phyloP scores from a whole-genome alignment of 106 monocot genomes.

The Cymbidium sinense region DNA sequence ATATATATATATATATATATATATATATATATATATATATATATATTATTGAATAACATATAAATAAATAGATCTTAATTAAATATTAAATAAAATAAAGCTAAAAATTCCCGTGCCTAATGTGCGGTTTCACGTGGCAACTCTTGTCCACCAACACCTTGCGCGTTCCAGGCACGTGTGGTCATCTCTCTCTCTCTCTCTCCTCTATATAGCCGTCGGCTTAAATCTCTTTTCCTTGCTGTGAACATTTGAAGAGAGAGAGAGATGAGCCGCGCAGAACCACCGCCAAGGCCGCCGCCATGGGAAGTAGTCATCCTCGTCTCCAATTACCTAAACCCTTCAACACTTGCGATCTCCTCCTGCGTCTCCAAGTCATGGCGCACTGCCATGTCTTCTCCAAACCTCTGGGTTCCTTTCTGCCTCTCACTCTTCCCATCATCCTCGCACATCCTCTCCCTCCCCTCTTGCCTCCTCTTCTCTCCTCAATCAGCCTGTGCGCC shows the following conservation, averaged over 20 bases:
- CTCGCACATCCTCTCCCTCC: background rate
- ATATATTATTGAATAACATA: too few species aligned
- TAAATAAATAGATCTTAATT: too few species aligned
- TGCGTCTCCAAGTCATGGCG: conserved; percentile 49
- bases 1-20: too few species aligned
- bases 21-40: too few species aligned
- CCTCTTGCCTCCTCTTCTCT: conserved; percentile 14
- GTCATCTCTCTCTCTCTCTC: background rate
- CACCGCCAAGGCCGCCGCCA: conserved; percentile 22
- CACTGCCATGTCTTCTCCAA: conserved; percentile 34
- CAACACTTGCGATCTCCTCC: conserved; percentile 32
- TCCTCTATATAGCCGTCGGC: background rate
- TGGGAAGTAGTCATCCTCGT: conserved; percentile 17
- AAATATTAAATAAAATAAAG: too few species aligned
- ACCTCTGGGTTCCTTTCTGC: conserved; percentile 49
- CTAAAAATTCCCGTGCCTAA: too few species aligned
- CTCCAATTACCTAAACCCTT: conserved; percentile 24
- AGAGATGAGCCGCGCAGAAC: background rate
- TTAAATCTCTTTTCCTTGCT: background rate
- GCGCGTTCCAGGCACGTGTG: background rate
- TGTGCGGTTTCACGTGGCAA: too few species aligned
- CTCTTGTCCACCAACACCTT: background rate
- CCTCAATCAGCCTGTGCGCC: background rate
- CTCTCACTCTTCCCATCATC: conserved; percentile 31
- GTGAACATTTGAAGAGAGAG: background rate